phyloP scores from a whole-genome alignment of 805 yeast genomes.

The Lipomyces sp. region DNA sequence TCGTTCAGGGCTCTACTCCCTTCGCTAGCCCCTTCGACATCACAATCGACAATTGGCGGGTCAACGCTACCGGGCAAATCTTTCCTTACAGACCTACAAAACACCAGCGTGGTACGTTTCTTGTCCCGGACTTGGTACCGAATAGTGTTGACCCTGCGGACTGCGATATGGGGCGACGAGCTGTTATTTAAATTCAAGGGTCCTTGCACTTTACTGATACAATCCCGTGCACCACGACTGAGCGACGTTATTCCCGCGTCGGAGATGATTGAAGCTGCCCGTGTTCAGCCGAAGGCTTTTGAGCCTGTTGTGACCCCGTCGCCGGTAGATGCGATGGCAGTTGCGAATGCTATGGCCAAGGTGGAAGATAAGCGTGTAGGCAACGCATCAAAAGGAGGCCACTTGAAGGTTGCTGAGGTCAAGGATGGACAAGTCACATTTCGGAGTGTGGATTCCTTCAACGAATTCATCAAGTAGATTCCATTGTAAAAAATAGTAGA shows the following conservation, averaged over 20 bases:
- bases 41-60: slow-evolving; percentile 3
- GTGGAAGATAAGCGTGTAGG: slow-evolving; percentile 13
- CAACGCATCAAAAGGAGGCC: slow-evolving; percentile 39
- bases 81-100: not conserved
- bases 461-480: slow-evolving; percentile 33
- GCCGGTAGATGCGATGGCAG: not conserved
- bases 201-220: slow-evolving; percentile 43
- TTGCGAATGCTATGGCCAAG: slow-evolving; percentile 14
- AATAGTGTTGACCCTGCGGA: slow-evolving; percentile 26
- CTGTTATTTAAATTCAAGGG: slow-evolving; percentile 40
- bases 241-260: slow-evolving; percentile 40
- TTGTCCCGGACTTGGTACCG: slow-evolving; percentile 24
- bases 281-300: slow-evolving; percentile 23
- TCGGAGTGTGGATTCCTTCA: slow-evolving; percentile 39
- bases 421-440: slow-evolving; percentile 42
- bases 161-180: slow-evolving; percentile 42
- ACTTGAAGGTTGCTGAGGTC: slow-evolving; percentile 43
- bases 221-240: slow-evolving; percentile 39
- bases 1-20: slow-evolving; percentile 2
- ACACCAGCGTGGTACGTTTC: slow-evolving; percentile 10
- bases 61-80: not conserved
- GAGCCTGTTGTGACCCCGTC: slow-evolving; percentile 12
- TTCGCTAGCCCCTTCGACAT: slow-evolving; percentile 7
- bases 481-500: not conserved
- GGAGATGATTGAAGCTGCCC: slow-evolving; percentile 37